Conservation (phyloP, 202 grass and related monocot species). For the Musa balbisiana region DNA sequence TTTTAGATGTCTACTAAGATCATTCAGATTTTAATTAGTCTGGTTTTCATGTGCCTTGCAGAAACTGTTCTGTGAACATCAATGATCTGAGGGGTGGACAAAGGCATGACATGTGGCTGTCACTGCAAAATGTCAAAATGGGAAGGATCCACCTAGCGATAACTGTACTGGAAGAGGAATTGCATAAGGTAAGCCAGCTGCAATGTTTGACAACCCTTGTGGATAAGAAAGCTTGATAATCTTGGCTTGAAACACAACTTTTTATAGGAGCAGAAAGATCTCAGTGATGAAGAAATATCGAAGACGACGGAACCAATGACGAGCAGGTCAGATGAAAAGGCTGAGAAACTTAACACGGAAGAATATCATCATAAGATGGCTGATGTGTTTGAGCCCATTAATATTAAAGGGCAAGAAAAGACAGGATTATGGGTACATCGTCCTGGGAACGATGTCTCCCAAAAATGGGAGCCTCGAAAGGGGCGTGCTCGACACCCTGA, state of each 20-base stretch:
- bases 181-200: constrained; percentile 38
- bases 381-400: constrained; percentile 82
- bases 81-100: constrained; percentile 69
- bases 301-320: constrained; percentile 26
- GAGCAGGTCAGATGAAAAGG: constrained; percentile 24
- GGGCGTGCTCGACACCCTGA: constrained; percentile 55
- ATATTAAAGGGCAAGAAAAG: constrained; percentile 74
- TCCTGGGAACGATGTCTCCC: constrained; percentile 55
- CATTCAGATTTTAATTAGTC: constrained; percentile 28
- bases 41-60: constrained; percentile 24
- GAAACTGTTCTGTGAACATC: constrained; percentile 55
- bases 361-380: constrained; percentile 34
- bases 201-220: constrained; percentile 6
- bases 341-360: constrained; percentile 31
- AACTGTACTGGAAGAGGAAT: constrained; percentile 66
- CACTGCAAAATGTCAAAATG: constrained; percentile 74
- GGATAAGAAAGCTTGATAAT: constrained; percentile 21
- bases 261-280: constrained; percentile 24
- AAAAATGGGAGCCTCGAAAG: constrained; percentile 81
- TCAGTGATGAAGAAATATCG: constrained; percentile 30
- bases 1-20: constrained; percentile 49
- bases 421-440: constrained; percentile 71
- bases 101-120: constrained; percentile 89
- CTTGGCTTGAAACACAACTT: constrained; percentile 32
- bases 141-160: constrained; percentile 70